Percentiles rank a stretch among this genome's conserved stretches.
These are phyloP conservation scores for Cladosporium sp. DNA, from an alignment of 2,329 filamentous ascomycete genomes.

Conservation along the genomic window DNA sequence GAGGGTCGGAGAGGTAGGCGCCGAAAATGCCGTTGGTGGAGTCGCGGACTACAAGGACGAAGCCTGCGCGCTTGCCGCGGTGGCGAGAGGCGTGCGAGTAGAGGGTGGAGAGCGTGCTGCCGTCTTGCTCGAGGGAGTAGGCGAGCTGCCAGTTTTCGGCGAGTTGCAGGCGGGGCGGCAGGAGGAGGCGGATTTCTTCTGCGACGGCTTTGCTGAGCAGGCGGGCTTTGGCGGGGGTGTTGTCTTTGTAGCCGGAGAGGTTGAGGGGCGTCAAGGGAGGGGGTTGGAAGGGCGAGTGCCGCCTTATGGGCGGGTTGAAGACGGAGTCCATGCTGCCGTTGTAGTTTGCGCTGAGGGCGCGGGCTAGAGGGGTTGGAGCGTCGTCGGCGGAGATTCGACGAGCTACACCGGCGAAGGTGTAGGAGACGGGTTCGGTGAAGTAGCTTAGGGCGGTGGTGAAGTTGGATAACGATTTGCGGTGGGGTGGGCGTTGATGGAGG, in stretches of 20 bases:
- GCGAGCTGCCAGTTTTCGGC: conserved; percentile 79
- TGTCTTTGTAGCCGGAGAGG: conserved; percentile 60
- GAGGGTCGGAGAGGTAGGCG: conserved; percentile 86
- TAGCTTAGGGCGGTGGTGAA: conserved; percentile 35
- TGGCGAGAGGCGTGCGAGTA: conserved; percentile 73
- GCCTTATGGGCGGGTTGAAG: conserved; percentile 56
- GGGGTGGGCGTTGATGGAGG: background rate
- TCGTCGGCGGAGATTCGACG: conserved; percentile 45
- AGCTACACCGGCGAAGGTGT: conserved; percentile 44
- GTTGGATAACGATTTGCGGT: conserved; percentile 7
- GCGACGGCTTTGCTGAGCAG: conserved; percentile 70
- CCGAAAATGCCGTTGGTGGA: conserved; percentile 75
- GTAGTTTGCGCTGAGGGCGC: conserved; percentile 34
- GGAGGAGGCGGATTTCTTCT: conserved; percentile 85
- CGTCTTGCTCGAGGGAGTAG: conserved; percentile 89
- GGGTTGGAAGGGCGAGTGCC: conserved; percentile 74
- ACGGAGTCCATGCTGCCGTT: conserved; percentile 41
- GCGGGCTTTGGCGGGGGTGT: conserved; percentile 56
- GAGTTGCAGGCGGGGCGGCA: conserved; percentile 82
- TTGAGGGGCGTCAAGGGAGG: conserved; percentile 79
- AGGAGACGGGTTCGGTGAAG: conserved; percentile 46
- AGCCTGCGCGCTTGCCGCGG: conserved; percentile 68
- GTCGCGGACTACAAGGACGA: conserved; percentile 83
- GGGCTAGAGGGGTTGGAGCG: conserved; percentile 32
- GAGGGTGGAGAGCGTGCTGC: conserved; percentile 77